Conservation (phyloP, 176 grass and related monocot species). For the Phyllostachys edulis region DNA sequence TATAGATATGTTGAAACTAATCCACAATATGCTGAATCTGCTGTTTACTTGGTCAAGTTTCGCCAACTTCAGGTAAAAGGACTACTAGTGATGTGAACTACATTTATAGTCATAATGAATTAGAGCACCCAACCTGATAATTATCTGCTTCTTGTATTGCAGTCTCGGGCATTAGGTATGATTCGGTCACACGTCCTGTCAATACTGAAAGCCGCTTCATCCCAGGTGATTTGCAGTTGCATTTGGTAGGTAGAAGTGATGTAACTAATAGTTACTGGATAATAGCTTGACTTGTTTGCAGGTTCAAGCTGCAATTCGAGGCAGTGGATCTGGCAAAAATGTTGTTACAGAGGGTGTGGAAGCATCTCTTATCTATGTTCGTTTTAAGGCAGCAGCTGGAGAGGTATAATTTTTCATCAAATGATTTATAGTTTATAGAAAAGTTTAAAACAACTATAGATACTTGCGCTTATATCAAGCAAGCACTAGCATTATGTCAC, state of each 20-base stretch:
- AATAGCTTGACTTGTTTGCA: slow-evolving; percentile 36
- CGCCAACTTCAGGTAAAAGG: slow-evolving; percentile 83
- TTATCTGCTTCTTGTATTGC: slow-evolving; percentile 38
- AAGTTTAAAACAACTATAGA: neutral
- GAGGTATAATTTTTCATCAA: slow-evolving; percentile 56
- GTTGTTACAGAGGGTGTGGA: slow-evolving; percentile 81
- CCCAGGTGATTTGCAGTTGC: slow-evolving; percentile 61
- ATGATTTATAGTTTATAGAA: neutral
- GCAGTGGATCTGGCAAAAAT: slow-evolving; percentile 63
- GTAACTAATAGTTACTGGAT: slow-evolving; percentile 3
- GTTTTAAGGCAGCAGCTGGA: slow-evolving; percentile 93
- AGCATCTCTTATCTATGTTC: slow-evolving; percentile 98
- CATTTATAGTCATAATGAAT: slow-evolving; percentile 21
- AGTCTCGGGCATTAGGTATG: slow-evolving; percentile 94
- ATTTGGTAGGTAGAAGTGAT: slow-evolving; percentile 32
- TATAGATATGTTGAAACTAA: slow-evolving; percentile 94
- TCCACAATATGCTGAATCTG: slow-evolving; percentile 94
- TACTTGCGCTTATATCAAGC: neutral
- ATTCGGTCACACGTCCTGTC: slow-evolving; percentile 91
- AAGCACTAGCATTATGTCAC: neutral
- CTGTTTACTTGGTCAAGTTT: slow-evolving; percentile 98
- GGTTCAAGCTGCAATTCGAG: slow-evolving; percentile 90
- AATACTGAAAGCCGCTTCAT: slow-evolving; percentile 91
- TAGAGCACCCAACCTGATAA: slow-evolving; percentile 16
- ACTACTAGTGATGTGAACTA: neutral